Base-by-base conservation (phyloP, 495 filamentous ascomycete species). In the Aspergillus haitiensis region DNA sequence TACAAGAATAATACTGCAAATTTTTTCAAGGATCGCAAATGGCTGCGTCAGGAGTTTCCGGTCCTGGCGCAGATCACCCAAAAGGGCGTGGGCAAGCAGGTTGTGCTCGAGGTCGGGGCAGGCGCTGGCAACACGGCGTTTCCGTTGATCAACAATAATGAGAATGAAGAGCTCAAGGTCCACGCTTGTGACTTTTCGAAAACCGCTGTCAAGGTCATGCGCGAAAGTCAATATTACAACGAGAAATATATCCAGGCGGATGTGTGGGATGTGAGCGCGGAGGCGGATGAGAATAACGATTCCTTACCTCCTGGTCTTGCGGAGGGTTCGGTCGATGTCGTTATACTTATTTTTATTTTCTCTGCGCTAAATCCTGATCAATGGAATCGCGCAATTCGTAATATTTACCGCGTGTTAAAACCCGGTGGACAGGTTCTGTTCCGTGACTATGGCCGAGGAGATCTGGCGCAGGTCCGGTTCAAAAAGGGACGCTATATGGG, bases 1-100 rank as follows among this genome's bases (percentile, higher is more conserved):
- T 98, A 98, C 77, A 88, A 88, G 70, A 93, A 96, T 74, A 97
- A 98, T 75, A 89, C 87, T 6, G 81, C 84, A 55, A 97, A 97
- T 70, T 98, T 98, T 78, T 98, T 98, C 86, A 98, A 98, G 75
- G 87, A 98, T 66, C 86, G 94, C 50, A 97, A 97, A 71, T 98
- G 94, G 94, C 75, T 98, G 37, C 85, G 84, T 44, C 92, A 97
- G 71, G 94, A 98, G 72, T 98, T 98, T 60, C 94, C 94, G 0
- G 77, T 97, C 3, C 77, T 98, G 12, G 82, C 79, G 0, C 78
- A 87, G 35, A 79, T 93, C 34, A 90, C 88, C 5, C 76, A 78
- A 53, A 78, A 82, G 55, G 82, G 81, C 33, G 82, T 84, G 0
- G 88, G 86, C 1, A 79, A 76, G 6, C 73, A 81, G 54, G 82